A percentile compares a stretch with the other conserved stretches of the same genome.
Evolutionary conservation across 768 basidiomycete species (phyloP).

Genomic region (Termitomyces sp.): DNA sequence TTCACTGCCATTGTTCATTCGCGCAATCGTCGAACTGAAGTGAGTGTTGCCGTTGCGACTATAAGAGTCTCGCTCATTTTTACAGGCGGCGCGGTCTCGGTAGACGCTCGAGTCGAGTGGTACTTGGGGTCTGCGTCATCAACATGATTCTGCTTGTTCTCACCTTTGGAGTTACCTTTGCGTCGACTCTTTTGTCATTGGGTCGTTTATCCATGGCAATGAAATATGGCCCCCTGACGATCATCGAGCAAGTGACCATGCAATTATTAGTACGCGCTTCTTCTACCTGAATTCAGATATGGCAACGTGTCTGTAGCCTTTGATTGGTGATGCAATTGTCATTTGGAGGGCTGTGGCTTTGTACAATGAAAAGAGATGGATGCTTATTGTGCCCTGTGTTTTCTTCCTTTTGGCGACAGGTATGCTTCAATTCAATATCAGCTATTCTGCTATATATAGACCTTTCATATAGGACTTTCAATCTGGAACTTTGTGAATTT

Average conservation of each 20-base stretch:
- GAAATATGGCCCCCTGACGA: not conserved
- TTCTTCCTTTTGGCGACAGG: not conserved
- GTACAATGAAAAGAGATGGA: no score
- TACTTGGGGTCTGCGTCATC: not conserved
- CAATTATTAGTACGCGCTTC: not conserved
- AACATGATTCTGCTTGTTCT: not conserved
- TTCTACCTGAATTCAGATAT: not conserved
- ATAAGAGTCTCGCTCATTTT: not conserved
- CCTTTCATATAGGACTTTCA: not conserved
- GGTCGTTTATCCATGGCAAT: rapidly evolving
- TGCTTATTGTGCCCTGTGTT: not conserved
- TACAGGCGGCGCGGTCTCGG: not conserved
- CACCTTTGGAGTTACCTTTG: not conserved
- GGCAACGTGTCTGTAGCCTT: not conserved
- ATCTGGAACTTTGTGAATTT: not conserved
- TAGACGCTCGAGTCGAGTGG: not conserved
- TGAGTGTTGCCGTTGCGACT: not conserved
- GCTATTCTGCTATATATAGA: not conserved
- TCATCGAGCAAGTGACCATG: not conserved
- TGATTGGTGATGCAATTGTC: not conserved
- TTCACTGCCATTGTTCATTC: not conserved
- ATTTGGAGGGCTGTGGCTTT: not conserved
- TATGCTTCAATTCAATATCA: not conserved
- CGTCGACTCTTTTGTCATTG: not conserved
- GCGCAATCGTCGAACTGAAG: not conserved